phyloP scores from a whole-genome alignment of 2,329 filamentous ascomycete genomes.

The Zopfia rhizophila region DNA sequence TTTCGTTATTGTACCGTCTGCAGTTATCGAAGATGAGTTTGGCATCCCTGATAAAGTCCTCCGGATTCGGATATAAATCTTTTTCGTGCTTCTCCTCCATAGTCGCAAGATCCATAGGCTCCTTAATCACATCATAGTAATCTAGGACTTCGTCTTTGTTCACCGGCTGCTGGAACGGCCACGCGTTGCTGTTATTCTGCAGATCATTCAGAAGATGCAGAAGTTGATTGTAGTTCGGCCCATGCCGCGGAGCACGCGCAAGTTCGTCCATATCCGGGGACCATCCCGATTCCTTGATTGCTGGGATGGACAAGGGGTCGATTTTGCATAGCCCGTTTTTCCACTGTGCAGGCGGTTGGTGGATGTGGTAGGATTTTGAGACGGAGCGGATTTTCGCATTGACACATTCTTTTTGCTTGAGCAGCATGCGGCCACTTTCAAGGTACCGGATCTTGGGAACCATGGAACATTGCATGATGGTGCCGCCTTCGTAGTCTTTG shows the following conservation, averaged over 20 bases:
- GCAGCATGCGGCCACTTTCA: constrained; percentile 89
- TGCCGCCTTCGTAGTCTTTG: constrained; percentile 98
- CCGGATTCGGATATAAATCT: constrained; percentile 88
- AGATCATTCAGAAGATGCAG: constrained; percentile 93
- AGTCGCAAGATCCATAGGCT: constrained; percentile 94
- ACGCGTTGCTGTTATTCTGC: constrained; percentile 91
- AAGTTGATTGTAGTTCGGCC: constrained; percentile 94
- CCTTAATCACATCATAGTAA: constrained; percentile 98
- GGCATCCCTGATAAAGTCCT: constrained; percentile 92
- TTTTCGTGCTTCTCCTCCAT: constrained; percentile 97
- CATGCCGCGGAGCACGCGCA: constrained; percentile 91
- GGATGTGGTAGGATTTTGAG: constrained; percentile 86
- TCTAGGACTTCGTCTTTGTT: constrained; percentile 97
- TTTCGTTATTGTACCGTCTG: constrained; percentile 95
- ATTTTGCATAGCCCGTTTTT: constrained; percentile 76
- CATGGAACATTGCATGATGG: constrained; percentile 99
- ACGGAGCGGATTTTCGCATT: constrained; percentile 94
- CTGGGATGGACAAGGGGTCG: constrained; percentile 85
- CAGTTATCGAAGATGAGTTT: constrained; percentile 94
- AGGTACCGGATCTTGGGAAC: constrained; percentile 93
- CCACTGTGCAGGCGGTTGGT: constrained; percentile 88
- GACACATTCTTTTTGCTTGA: constrained; percentile 96
- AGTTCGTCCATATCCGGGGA: constrained; percentile 98
- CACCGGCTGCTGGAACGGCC: constrained; percentile 94
- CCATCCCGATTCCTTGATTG: constrained; percentile 92